Base-by-base conservation (phyloP, 352 stramenopile genomes). In the Aphanomyces stellatus region DNA sequence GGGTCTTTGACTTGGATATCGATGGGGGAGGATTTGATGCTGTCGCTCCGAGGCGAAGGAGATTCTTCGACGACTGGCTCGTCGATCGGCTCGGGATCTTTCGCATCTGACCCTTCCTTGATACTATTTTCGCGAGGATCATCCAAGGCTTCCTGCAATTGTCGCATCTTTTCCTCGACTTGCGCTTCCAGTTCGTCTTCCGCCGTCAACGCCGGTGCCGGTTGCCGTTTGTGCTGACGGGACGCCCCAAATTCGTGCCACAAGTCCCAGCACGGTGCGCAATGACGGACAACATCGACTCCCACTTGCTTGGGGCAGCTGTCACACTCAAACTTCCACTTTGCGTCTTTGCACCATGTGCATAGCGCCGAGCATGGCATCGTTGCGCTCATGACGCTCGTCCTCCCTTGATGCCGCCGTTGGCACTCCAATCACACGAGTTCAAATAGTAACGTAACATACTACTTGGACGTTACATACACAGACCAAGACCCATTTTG, bases 311-410 rank as follows among this genome's bases (percentile, higher is more conserved):
- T 33, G 17, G 5, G 17, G 30, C 49, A 57, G 6, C 13, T 5
- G 33, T 57, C 49, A n/a, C 49, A 57, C 19, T 57, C 49, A 13
- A 40, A 33, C 30, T 30, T 57, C 49, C 49, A 57, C 49, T 33
- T 57, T 4, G 49, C 30, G 7, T 13, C 15, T 24, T 57, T 33
- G 49, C 49, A 57, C 49, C 49, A 57, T 57, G 49, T 57, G 4
- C 49, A 57, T 19, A 34, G 5, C 13, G 25, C 19, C 49, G 27
- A 22, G 46, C 46, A n/a, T n/a, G n/a, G n/a, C n/a, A n/a, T n/a
- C n/a, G n/a, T n/a, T n/a, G n/a, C n/a, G n/a, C n/a, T n/a, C n/a
- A n/a, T n/a, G n/a, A n/a, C n/a, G n/a, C n/a, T n/a, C n/a, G n/a
- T n/a, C n/a, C n/a, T n/a, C n/a, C n/a, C n/a, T n/a, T n/a, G n/a